A percentile compares a stretch with the other conserved stretches of the same genome.
Conservation (phyloP, 2,329 filamentous ascomycete species). For the Colletotrichum tofieldiae region DNA sequence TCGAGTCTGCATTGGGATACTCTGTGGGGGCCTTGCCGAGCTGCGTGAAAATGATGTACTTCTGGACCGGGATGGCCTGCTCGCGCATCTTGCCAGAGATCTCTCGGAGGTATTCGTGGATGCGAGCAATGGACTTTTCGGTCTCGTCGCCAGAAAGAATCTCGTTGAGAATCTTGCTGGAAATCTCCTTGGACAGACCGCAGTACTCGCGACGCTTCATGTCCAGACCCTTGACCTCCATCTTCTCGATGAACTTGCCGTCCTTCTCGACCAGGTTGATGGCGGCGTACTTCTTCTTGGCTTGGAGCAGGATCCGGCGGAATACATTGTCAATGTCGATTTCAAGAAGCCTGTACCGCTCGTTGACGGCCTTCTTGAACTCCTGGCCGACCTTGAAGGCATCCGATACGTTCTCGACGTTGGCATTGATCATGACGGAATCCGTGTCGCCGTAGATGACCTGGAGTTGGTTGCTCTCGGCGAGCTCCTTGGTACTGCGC, state of each 20-base stretch:
- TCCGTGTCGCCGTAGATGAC: slow-evolving; percentile 99
- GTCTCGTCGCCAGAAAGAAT: slow-evolving; percentile 94
- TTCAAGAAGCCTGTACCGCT: slow-evolving; percentile 91
- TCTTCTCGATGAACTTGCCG: slow-evolving; percentile 92
- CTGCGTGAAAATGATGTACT: slow-evolving; percentile 98
- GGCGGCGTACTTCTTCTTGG: slow-evolving; percentile 99
- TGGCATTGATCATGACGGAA: slow-evolving; percentile 99
- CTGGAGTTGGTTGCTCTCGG: slow-evolving; percentile 89
- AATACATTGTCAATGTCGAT: slow-evolving; percentile 99
- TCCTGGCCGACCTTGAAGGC: slow-evolving; percentile 93
- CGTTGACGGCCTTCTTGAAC: slow-evolving; percentile 96
- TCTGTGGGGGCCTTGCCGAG: slow-evolving; percentile 94
- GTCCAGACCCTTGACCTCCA: slow-evolving; percentile 98
- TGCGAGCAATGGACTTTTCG: slow-evolving; percentile 87
- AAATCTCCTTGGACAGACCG: slow-evolving; percentile 94
- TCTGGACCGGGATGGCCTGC: slow-evolving; percentile 79
- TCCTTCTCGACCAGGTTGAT: slow-evolving; percentile 93
- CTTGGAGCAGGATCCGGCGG: slow-evolving; percentile 91
- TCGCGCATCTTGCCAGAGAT: slow-evolving; percentile 90
- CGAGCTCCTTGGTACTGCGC: slow-evolving; percentile 93
- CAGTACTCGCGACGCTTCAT: slow-evolving; percentile 99
- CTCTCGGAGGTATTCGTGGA: slow-evolving; percentile 93
- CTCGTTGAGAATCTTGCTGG: slow-evolving; percentile 90
- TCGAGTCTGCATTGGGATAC: slow-evolving; percentile 93
- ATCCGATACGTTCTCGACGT: slow-evolving; percentile 92